These are phyloP conservation scores for Leavenworthia alabamica DNA, from an alignment of 345 rosid species.

Conservation along the genomic window DNA sequence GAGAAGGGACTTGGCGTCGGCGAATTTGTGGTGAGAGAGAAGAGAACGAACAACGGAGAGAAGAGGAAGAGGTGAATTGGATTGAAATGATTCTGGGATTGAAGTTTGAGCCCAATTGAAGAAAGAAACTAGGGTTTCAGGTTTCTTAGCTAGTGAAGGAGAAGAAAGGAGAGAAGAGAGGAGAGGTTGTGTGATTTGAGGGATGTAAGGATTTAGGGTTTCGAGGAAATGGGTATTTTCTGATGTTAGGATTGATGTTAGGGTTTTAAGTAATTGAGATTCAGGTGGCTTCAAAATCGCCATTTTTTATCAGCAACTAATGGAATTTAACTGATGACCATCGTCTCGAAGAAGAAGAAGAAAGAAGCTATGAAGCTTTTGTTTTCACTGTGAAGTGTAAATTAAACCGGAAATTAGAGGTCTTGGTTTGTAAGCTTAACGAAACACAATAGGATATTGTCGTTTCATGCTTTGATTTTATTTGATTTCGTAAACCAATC, in stretches of 20 bases:
- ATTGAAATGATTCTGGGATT: constrained; percentile 33
- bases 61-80: constrained; percentile 45
- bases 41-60: constrained; percentile 55
- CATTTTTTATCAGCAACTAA: constrained; percentile 17
- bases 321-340: neutral
- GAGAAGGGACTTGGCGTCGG: constrained; percentile 60
- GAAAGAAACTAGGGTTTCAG: constrained; percentile 55
- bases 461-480: neutral
- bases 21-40: constrained; percentile 46
- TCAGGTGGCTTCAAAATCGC: constrained; percentile 27
- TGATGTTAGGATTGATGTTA: constrained; percentile 40
- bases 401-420: neutral
- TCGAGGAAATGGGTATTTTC: constrained; percentile 28
- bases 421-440: neutral
- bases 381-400: neutral
- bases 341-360: neutral
- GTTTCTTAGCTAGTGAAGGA: constrained; percentile 34
- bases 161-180: constrained; percentile 50
- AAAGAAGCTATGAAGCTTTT: neutral
- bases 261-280: constrained; percentile 32
- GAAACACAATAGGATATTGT: neutral
- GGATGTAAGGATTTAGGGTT: constrained; percentile 42
- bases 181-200: constrained; percentile 47
- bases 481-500: neutral
- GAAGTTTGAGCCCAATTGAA: constrained; percentile 44